Base-by-base conservation (phyloP, 306 rosid species). In the Sesbania bispinosa region DNA sequence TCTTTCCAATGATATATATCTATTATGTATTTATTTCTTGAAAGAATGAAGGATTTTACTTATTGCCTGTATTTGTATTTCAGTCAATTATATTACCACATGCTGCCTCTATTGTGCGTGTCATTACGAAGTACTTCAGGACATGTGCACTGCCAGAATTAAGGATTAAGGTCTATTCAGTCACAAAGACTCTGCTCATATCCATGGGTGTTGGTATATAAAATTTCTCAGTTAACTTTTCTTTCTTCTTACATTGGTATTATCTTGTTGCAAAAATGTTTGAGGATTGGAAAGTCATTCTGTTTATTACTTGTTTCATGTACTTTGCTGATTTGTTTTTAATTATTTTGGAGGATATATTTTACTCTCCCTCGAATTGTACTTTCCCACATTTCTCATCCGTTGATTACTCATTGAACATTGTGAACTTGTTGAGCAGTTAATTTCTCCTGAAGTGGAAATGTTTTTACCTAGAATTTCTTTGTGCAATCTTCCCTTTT, bases 1-100 rank as follows among this genome's bases (percentile, higher is more conserved):
- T n/a, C n/a, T n/a, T n/a, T n/a, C n/a, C n/a, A n/a, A n/a, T n/a
- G n/a, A n/a, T n/a, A 35, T 67, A 58, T 24, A 53, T 53, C 50
- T 43, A 43, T 54, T 57, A 23, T 69, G 64, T 48, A 48, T 30
- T 67, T 35, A 33, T 46, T 67, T 82, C 67, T 54, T 62, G 69
- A 35, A 23, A 35, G 46, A 36, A 58, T 66, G 62, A 46, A 3
- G 29, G 72, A 54, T 54, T 79, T 10, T 36, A 69, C 69, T 77
- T 71, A 79, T 69, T 73, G 57, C 62, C 30, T 23, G 14, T 75
- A 64, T 79, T 70, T 82, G 42, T 18, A 55, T 67, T 85, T 81
- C 90, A 95, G 99, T 79, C 92, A 88, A 78, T 74, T 89, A n/a
- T n/a, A 66, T 76, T 95, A 71, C 96, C 99, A 0, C 79, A 91